Percentiles rank a stretch among this genome's conserved stretches.
These are phyloP conservation scores for Lachnellula suecica DNA, from an alignment of 2,329 filamentous ascomycete genomes.

Conservation along the genomic window DNA sequence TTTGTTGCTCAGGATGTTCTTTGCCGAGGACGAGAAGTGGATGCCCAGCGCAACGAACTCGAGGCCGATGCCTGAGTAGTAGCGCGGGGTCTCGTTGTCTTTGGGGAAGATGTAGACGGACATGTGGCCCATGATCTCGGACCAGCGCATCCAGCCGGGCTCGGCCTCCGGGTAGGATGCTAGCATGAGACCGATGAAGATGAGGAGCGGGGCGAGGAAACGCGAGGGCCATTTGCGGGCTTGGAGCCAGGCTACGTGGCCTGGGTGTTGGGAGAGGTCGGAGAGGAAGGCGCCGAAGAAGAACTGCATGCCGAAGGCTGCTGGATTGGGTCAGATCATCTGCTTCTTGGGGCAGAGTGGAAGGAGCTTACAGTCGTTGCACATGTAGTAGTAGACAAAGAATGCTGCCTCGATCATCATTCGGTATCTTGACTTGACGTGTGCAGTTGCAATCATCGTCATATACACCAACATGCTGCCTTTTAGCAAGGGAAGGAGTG, in stretches of 20 bases:
- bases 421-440: conserved; percentile 48
- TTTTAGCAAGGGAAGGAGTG: conserved; percentile 52
- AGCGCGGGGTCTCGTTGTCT: conserved; percentile 47
- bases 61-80: conserved; percentile 49
- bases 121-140: conserved; percentile 40
- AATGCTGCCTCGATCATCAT: conserved; percentile 46
- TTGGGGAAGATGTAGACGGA: conserved; percentile 45
- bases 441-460: conserved; percentile 49
- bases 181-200: conserved; percentile 53
- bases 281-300: conserved; percentile 62
- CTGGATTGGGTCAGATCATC: conserved; percentile 29
- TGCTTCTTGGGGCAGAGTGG: not conserved
- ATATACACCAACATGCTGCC: conserved; percentile 56
- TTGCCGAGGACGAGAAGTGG: conserved; percentile 50
- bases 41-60: conserved; percentile 49
- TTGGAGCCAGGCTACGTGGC: conserved; percentile 46
- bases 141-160: conserved; percentile 54
- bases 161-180: conserved; percentile 60
- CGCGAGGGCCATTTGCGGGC: conserved; percentile 42
- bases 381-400: conserved; percentile 47
- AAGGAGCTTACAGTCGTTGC: conserved; percentile 29
- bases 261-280: conserved; percentile 53
- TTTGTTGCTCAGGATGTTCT: conserved; percentile 51
- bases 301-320: conserved; percentile 56
- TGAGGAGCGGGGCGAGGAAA: conserved; percentile 47